A percentile compares a stretch with the other conserved stretches of the same genome.
Conservation (phyloP, 768 basidiomycete genomes). For the Artomyces pyxidatus region DNA sequence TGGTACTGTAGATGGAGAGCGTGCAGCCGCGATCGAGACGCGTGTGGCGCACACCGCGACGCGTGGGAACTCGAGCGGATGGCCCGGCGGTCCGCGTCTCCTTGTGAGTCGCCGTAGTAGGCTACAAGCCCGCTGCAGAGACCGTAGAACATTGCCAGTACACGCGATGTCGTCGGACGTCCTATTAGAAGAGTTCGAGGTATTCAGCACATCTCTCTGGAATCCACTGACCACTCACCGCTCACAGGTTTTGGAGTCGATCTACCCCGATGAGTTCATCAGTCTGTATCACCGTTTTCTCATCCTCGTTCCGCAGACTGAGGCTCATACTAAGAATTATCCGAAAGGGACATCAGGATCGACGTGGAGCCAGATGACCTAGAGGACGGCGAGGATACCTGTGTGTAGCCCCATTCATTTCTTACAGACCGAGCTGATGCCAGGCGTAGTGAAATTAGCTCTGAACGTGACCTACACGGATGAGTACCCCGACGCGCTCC, state of each 20-base stretch:
- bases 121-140: neutral
- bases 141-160: neutral
- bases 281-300: constrained; percentile 48
- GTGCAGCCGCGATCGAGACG: neutral
- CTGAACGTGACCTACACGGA: constrained; percentile 73
- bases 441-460: constrained; percentile 55
- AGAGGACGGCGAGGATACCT: constrained; percentile 48
- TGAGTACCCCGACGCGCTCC: constrained; percentile 78
- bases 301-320: constrained; percentile 31
- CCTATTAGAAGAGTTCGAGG: constrained; percentile 88
- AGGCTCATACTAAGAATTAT: constrained; percentile 65
- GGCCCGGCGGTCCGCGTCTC: too few species aligned
- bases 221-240: constrained; percentile 9
- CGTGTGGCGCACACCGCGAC: neutral
- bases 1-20: neutral
- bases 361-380: constrained; percentile 82
- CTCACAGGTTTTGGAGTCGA: constrained; percentile 81
- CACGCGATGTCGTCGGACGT: constrained; percentile 52
- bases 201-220: constrained; percentile 24
- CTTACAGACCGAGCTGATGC: neutral
- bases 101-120: too few species aligned
- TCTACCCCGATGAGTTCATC: constrained; percentile 89
- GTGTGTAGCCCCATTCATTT: constrained; percentile 29
- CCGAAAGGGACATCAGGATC: constrained; percentile 75
- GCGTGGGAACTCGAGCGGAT: too few species aligned